These are phyloP conservation scores for Leucosporidium scottii DNA, from an alignment of 768 basidiomycete species.

Conservation along the genomic window DNA sequence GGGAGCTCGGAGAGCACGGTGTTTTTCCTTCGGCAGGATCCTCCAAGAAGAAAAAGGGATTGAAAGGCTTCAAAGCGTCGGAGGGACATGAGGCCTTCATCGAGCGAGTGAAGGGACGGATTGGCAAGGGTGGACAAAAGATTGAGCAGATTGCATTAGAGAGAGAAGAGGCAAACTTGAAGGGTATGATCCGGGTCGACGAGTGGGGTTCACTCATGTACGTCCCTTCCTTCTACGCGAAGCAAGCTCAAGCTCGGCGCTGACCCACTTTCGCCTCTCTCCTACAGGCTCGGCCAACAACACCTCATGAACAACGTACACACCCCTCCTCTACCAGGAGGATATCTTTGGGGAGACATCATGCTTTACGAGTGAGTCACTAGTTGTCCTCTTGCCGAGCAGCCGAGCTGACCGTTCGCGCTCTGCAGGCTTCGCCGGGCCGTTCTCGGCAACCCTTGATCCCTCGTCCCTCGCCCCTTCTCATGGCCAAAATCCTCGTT, in stretches of 20 bases:
- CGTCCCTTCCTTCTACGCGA: neutral
- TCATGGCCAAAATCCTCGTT: too few relatives aligned
- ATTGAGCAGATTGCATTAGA: neutral
- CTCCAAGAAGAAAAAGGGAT: neutral
- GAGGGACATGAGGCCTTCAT: slow-evolving; percentile 17
- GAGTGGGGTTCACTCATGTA: slow-evolving; percentile 29
- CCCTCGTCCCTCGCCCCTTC: neutral
- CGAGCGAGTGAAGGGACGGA: slow-evolving; percentile 29
- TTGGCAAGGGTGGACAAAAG: slow-evolving; percentile 8
- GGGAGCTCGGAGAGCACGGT: neutral
- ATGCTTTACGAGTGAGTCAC: slow-evolving; percentile 27
- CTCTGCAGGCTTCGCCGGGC: slow-evolving; percentile 6
- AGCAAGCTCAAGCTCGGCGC: neutral
- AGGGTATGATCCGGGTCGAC: slow-evolving; percentile 16
- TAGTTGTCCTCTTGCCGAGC: neutral
- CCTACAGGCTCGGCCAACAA: slow-evolving; percentile 22
- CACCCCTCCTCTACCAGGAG: slow-evolving; percentile 17
- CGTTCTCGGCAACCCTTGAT: neutral
- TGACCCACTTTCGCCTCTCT: neutral
- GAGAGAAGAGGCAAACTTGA: neutral
- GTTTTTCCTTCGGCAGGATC: neutral
- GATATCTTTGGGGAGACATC: slow-evolving; percentile 32
- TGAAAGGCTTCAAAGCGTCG: neutral
- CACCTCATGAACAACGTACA: slow-evolving; percentile 5
- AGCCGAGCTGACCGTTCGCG: neutral